Evolutionary conservation across 2,329 filamentous ascomycete species (phyloP), one percentile per base, ranked within the genome.

Genomic region (Colletotrichum sp.): DNA sequence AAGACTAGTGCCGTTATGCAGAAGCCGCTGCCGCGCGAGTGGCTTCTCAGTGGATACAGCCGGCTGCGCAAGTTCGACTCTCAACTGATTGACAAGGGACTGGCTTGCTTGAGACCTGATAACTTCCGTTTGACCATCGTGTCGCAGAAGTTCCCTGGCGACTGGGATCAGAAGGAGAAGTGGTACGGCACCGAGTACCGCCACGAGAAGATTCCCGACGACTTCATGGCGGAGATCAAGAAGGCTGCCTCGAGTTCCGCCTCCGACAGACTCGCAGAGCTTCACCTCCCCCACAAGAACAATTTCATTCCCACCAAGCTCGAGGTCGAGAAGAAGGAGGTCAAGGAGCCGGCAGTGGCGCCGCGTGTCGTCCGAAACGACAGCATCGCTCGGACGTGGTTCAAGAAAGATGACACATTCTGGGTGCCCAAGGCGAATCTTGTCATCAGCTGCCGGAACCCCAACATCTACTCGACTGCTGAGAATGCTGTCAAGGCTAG

Each of bases 151-250:
- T 94, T 93, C 79, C 96, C 96, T 0, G 96, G 95, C 0, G 90
- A 92, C 68, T 98, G 95, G 95, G 91, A 98, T 78, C 87, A 93
- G 83, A 98, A 94, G 82, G 97, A 99, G 87, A 95, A 96, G 83
- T 99, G 97, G 97, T 99, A 99, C 80, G 96, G 96, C 10, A 99
- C 97, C 0, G 96, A 99, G 82, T 98, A 98, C 86, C 95, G 92
- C 78, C 90, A 93, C 36, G 94, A 98, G 82, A 94, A 92, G 82
- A 95, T 99, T 44, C 93, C 96, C 0, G 83, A 89, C 16, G 92
- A 96, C 21, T 93, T 98, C 80, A 88, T 98, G 83, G 86, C 89
- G 13, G 93, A 95, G 67, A 89, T 98, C 77, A 89, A 90, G 70
- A 86, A 90, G 76, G 95, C 95, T 3, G 89, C 91, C 34, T 85